Evolutionary conservation across 192 early-diverging fungal species (phyloP).

Genomic region (Umbelopsis vinacea): DNA sequence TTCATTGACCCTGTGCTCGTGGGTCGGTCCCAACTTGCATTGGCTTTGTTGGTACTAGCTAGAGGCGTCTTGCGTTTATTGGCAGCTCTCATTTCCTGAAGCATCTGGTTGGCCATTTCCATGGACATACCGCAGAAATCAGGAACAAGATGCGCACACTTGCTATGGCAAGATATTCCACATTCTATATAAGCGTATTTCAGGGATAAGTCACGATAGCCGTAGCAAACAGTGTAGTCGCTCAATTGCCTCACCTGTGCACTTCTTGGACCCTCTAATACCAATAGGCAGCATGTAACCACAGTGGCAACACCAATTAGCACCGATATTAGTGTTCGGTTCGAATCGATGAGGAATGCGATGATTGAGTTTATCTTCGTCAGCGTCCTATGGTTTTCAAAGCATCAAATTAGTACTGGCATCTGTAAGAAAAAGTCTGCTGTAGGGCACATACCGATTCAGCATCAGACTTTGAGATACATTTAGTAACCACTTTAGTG

Average conservation of each 20-base stretch:
- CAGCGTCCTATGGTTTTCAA: constrained; percentile 46
- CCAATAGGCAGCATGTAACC: constrained; percentile 92
- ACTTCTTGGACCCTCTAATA: constrained; percentile 59
- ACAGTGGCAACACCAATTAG: constrained; percentile 98
- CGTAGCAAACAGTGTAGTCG: not conserved
- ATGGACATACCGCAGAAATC: constrained; percentile 92
- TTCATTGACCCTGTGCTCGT: not conserved
- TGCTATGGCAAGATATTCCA: constrained; percentile 74
- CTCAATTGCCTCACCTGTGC: constrained; percentile 45
- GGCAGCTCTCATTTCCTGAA: constrained; percentile 77
- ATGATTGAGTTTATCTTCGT: constrained; percentile 77
- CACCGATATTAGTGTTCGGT: constrained; percentile 74
- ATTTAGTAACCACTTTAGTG: constrained; percentile 80
- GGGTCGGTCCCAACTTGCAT: constrained; percentile 12
- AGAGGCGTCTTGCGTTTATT: constrained; percentile 30
- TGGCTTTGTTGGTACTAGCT: constrained; percentile 10
- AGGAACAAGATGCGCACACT: constrained; percentile 85
- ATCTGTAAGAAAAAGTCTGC: too few relatives aligned
- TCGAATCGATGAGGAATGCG: constrained; percentile 97
- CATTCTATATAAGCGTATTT: constrained; percentile 73
- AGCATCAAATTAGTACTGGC: not conserved
- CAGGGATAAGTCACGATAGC: not conserved
- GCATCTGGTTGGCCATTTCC: constrained; percentile 83
- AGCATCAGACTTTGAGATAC: constrained; percentile 69
- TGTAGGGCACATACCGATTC: constrained; percentile 43